Base-by-base conservation (phyloP, 192 early-diverging fungal species). In the Umbelopsis vinacea region DNA sequence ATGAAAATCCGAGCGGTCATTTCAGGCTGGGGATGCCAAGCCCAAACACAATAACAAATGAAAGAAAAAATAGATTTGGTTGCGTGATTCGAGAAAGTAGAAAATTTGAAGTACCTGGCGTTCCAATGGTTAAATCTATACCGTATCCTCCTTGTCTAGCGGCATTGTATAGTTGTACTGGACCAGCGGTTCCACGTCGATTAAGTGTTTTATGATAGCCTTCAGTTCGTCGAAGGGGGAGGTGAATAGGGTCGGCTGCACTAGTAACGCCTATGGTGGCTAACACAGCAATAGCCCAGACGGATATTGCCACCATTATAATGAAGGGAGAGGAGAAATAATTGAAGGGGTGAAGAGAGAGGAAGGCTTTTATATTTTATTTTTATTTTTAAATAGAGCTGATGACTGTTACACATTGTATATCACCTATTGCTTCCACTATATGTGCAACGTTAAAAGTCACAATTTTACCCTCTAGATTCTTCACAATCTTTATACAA, bases 61-160 rank as follows among this genome's bases (percentile, higher is more conserved):
- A 29, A 11, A 14, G 73, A 71, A 6, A 79, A 68, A 12, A 43
- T 37, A 46, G 67, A 43, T 43, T 43, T 43, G 29, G 6, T 6
- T 7, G 40, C 40, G 11, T 43, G 40, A 43, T 43, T 1, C 40
- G 40, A 43, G 11, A 43, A 43, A 43, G 1, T 43, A n/a, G n/a
- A n/a, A n/a, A n/a, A n/a, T 43, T 74, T 1, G 24, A 11, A 43
- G 74, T 72, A 26, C 67, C 22, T 12, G 77, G 77, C 19, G 77
- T 68, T 14, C 77, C 77, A 52, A 79, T 71, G 21, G 22, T 54
- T 7, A 79, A 72, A 47, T 74, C 45, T 23, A 79, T 71, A 54
- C 21, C 53, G 8, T 54, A 54, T 12, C 53, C 53, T 10, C 53
- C 53, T 11, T 54, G 53, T 10, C 23, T 22, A 12, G 22, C 53